Evolutionary conservation across 805 yeast species (phyloP), one percentile per base, ranked within the genome.

Genomic region (Myxozyma sirexii): DNA sequence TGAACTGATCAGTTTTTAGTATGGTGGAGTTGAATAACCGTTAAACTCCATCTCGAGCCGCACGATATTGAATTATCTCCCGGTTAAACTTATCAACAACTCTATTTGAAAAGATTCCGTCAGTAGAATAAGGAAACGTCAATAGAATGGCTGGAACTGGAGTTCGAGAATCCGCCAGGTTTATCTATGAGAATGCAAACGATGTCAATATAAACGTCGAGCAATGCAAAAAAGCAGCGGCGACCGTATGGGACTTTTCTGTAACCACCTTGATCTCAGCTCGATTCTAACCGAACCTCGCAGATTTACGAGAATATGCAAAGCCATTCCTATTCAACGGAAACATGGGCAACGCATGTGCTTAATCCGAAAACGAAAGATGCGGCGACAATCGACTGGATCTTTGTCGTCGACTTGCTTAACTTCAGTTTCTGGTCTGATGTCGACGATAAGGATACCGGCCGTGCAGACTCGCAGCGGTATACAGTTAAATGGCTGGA

Each of bases 361-460:
- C 65, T 76, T 48, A 75, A 75, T 55, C 78, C 78, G 1, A 50
- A 60, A 5, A 21, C 26, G n/a, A 8, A 51, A 52, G 29, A 41
- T 38, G 43, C 13, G 24, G 21, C 47, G 5, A 54, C 63, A 1
- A 69, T 73, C 12, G 71, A 75, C 60, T 77, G 80, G 80, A 74
- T 77, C 2, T 77, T 78, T 58, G 63, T 75, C 0, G 75, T 77
- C 2, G 80, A 77, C 52, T 68, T 77, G 38, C 70, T 78, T 41
- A 77, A 77, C 55, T 77, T 77, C 67, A 72, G 78, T 38, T 78
- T 77, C 65, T 77, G 80, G 80, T 72, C 78, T 19, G 76, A 75
- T 39, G 63, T 60, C 2, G 76, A 74, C 49, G 52, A 46, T 8
- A 49, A 53, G 7, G 76, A 74, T 55, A 61, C 72, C 10, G 77